Percentiles rank a stretch among this genome's conserved stretches.
phyloP scores from a whole-genome alignment of 192 early-diverging fungal genomes.

The Linderina pennispora region DNA sequence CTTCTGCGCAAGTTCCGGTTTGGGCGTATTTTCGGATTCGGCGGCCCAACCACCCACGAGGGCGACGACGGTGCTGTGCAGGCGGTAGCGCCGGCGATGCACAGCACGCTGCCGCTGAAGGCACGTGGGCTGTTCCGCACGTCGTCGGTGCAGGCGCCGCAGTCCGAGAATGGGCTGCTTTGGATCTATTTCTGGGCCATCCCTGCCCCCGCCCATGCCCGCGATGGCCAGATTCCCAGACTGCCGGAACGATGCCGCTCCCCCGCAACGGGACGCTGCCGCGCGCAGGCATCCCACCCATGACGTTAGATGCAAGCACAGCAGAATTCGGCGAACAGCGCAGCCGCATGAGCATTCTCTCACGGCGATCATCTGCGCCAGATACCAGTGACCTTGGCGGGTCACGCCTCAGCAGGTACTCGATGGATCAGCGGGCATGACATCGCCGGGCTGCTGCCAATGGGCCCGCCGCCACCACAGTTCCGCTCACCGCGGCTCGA shows the following conservation, averaged over 20 bases:
- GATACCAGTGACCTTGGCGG: slow-evolving; percentile 24
- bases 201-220: not conserved
- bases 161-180: slow-evolving; percentile 2
- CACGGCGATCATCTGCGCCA: slow-evolving; percentile 39
- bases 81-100: slow-evolving; percentile 13
- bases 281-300: too few relatives aligned
- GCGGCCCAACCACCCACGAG: slow-evolving; percentile 5
- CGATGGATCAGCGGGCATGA: too few relatives aligned
- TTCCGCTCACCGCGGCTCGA: too few relatives aligned
- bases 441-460: too few relatives aligned
- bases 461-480: too few relatives aligned
- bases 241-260: too few relatives aligned
- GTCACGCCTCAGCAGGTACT: slow-evolving; percentile 14
- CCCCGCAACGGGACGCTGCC: not conserved
- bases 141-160: slow-evolving; percentile 24
- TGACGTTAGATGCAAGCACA: not conserved
- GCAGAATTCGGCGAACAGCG: too few relatives aligned
- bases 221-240: not conserved
- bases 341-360: slow-evolving; percentile 34
- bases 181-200: not conserved
- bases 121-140: slow-evolving; percentile 13
- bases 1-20: slow-evolving; percentile 37
- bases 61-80: not conserved
- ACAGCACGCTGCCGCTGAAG: not conserved
- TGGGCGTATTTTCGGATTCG: slow-evolving; percentile 35